Percentiles rank a stretch among this genome's conserved stretches.
These are phyloP conservation scores for Pisolithus albus DNA, from an alignment of 768 basidiomycete genomes.

Conservation along the genomic window DNA sequence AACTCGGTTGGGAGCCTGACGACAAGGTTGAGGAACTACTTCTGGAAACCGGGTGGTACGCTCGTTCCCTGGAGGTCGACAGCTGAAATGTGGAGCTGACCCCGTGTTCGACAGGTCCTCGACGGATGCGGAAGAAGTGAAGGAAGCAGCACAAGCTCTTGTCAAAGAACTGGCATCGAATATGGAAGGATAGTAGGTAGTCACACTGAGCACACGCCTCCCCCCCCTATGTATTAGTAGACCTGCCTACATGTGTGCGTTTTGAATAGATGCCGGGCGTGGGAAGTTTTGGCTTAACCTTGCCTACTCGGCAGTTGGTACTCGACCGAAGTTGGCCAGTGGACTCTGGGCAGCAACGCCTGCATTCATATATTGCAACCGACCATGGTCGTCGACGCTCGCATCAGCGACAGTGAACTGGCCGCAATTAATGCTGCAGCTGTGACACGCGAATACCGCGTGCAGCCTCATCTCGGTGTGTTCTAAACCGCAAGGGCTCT, in stretches of 20 bases:
- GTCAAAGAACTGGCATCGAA: slow-evolving; percentile 32
- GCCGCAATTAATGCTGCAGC: slow-evolving; percentile 83
- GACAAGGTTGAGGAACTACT: slow-evolving; percentile 56
- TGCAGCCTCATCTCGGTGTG: slow-evolving; percentile 83
- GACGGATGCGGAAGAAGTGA: slow-evolving; percentile 30
- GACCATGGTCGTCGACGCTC: slow-evolving; percentile 42
- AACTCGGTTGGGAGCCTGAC: slow-evolving; percentile 58
- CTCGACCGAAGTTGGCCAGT: slow-evolving; percentile 4
- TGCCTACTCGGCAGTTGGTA: neutral
- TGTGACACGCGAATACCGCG: slow-evolving; percentile 81
- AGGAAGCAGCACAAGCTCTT: slow-evolving; percentile 37
- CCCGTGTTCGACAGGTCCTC: slow-evolving; percentile 42
- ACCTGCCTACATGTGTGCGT: neutral
- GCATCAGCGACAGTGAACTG: slow-evolving; percentile 65
- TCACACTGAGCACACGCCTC: neutral
- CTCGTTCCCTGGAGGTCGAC: slow-evolving; percentile 6
- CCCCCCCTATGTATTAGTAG: neutral
- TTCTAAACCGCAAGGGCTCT: slow-evolving; percentile 12
- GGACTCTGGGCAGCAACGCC: slow-evolving; percentile 2
- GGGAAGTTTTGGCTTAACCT: slow-evolving; percentile 14
- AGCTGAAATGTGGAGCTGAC: slow-evolving; percentile 18
- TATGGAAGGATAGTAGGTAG: slow-evolving; percentile 18
- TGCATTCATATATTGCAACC: slow-evolving; percentile 1
- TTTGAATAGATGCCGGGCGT: slow-evolving; percentile 10
- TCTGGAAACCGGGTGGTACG: slow-evolving; percentile 79